Base-by-base conservation (phyloP, 2,329 filamentous ascomycete genomes). In the Sporothrix protearum region DNA sequence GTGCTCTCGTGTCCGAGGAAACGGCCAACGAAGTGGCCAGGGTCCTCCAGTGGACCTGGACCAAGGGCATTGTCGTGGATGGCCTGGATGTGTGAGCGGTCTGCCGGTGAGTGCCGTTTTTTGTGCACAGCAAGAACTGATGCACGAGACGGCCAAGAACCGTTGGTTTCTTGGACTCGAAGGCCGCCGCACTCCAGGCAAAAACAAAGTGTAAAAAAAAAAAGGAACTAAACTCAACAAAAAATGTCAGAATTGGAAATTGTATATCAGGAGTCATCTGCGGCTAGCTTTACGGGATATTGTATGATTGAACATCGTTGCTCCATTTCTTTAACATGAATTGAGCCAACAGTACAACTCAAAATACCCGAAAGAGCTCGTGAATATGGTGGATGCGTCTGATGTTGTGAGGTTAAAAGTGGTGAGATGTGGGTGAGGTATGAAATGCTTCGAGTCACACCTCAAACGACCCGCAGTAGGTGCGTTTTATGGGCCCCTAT, bases 21-120 rank as follows among this genome's bases (percentile, higher is more conserved):
- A 86, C 89, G 73, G 92, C 93, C 74, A 86, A 89, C 72, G 91
- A 95, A 82, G 89, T 92, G 75, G 90, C 91, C 78, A 87, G 90
- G 75, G 77, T 87, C 75, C 89, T 96, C 85, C 91, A 95, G 83
- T 92, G 94, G 85, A 88, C 86, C 78, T 97, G 93, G 93, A 87
- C 88, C 80, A 95, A 94, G 89, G 92, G 92, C 76, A 85, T 92
- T 79, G 92, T 94, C 76, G 91, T 95, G 76, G 92, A 95, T 80
- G 92, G 92, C 75, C 89, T 94, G 80, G 92, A 96, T 82, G 92
- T 96, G 80, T 95, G 88, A 68, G 42, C 53, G 22, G 67, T 8
- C 63, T 67, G 45, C 42, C 45, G 42, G 64, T 67, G 45, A 36
- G 64, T 16, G 45, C 45, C 42, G 45, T 49, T 28, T 64, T 39